Base-by-base conservation (phyloP, 495 filamentous ascomycete genomes). In the Tuber melanosporum region DNA sequence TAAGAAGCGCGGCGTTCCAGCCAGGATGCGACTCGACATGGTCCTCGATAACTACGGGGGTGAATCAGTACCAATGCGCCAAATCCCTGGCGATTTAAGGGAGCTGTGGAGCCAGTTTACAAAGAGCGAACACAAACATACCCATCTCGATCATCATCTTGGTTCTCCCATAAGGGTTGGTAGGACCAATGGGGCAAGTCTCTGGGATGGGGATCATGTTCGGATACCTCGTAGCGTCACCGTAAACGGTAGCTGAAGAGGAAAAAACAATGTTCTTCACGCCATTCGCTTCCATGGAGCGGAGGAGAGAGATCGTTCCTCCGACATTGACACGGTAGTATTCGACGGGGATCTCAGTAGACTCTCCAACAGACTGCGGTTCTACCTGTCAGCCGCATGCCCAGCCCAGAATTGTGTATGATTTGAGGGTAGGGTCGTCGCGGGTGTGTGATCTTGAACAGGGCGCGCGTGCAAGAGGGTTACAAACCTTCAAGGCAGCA, bases 191-290 rank as follows among this genome's bases (percentile, higher is more conserved):
- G 69, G 95, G 95, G 88, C 95, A 99, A 83, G 92, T 86, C 87
- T 99, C 95, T 47, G 96, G 95, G 83, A 99, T 99, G 80, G 95
- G 95, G 81, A 99, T 98, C 96, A 99, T 98, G 87, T 96, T 91
- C 80, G 91, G 90, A 86, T 97, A 92, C 85, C 93, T 93, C 71
- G 96, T 99, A 72, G 96, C 95, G 86, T 99, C 95, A 77, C 95
- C 95, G 84, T 99, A 99, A 84, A 99, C 95, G 79, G 95, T 97
- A 45, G 94, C 94, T 12, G 94, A 97, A 83, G 90, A 97, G 73
- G 94, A 97, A 87, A 99, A 99, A 85, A 99, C 95, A 80, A 99
- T 96, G 87, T 97, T 98, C 87, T 89, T 88, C 77, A 98, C 94
- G 87, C 94, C 91, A 86, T 97, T 89, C 83, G 89, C 90, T 81